Conservation (phyloP, 2,329 filamentous ascomycete species). For the Fusarium veterinarium region DNA sequence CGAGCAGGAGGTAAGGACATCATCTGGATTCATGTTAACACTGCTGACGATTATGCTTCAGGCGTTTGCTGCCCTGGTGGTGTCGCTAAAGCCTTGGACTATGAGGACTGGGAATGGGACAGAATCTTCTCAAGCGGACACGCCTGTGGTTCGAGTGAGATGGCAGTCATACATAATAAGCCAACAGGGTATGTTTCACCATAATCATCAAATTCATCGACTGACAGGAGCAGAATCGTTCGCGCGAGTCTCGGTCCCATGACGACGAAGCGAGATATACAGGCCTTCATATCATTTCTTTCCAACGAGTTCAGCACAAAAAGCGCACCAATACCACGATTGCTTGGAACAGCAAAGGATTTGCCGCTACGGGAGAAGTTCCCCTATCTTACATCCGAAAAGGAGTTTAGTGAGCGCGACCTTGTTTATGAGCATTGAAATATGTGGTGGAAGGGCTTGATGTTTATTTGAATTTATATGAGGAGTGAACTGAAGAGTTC, state of each 20-base stretch:
- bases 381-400: slow-evolving; percentile 6
- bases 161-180: slow-evolving; percentile 63
- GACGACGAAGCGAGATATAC: slow-evolving; percentile 67
- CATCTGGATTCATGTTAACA: background rate
- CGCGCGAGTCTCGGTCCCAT: slow-evolving; percentile 71
- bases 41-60: slow-evolving; percentile 33
- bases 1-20: slow-evolving; percentile 60
- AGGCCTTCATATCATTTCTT: slow-evolving; percentile 60
- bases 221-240: slow-evolving; percentile 60
- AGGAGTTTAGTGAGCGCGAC: background rate
- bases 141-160: slow-evolving; percentile 65
- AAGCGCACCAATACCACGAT: background rate
- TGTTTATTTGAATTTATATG: background rate
- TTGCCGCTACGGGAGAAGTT: slow-evolving; percentile 30
- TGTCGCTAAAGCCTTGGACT: slow-evolving; percentile 59
- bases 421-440: background rate
- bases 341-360: slow-evolving; percentile 25
- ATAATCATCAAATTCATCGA: background rate
- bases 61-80: slow-evolving; percentile 62
- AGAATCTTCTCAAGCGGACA: slow-evolving; percentile 67
- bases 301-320: slow-evolving; percentile 36
- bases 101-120: slow-evolving; percentile 66
- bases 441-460: background rate
- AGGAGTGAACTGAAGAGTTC: no score
- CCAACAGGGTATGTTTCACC: slow-evolving; percentile 61